Base-by-base conservation (phyloP, 2,329 filamentous ascomycete genomes). In the Penicillium janthinellum region DNA sequence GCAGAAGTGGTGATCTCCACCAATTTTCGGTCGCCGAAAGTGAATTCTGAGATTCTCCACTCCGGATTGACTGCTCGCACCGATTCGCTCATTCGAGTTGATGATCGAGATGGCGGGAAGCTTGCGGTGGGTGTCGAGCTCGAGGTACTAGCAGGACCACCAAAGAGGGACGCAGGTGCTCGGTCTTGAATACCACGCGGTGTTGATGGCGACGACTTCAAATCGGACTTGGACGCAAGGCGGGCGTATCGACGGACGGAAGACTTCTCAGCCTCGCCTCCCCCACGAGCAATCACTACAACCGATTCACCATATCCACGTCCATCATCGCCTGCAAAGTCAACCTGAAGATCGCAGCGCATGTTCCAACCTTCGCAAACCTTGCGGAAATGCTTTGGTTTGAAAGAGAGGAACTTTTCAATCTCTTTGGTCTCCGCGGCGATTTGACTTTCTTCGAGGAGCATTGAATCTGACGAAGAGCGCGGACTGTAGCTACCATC, bases 311-410 rank as follows among this genome's bases (percentile, higher is more conserved):
- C 92, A 28, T 88, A 88, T 51, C 88, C 86, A 56, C 86, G 81
- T n/a, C 86, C 85, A 75, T 95, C 90, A 65, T 93, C 91, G 20
- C 86, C 87, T 42, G 90, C 90, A 76, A 97, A 98, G 71, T 99
- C 95, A 2, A 96, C 91, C 68, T 95, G 89, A 2, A 98, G 79
- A 62, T 82, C 87, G 61, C 92, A 86, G 55, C 87, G 87, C 93
- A 98, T 98, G 70, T 98, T 91, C 94, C 95, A 98, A 2, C 90
- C 90, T 59, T 90, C 80, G 70, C 90, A 98, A 1, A 86, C 81
- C 68, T 88, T 88, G 22, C 88, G 87, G 73, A 96, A 96, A 67
- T 96, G 86, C 42, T 86, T 84, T 4, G 94, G 93, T 66, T 86
- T 88, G 67, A 89, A 87, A 0, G 80, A 81, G 17, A 96, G 75